Evolutionary conservation across 257 asterid species (phyloP).

Genomic region (Forsythia viridissima): DNA sequence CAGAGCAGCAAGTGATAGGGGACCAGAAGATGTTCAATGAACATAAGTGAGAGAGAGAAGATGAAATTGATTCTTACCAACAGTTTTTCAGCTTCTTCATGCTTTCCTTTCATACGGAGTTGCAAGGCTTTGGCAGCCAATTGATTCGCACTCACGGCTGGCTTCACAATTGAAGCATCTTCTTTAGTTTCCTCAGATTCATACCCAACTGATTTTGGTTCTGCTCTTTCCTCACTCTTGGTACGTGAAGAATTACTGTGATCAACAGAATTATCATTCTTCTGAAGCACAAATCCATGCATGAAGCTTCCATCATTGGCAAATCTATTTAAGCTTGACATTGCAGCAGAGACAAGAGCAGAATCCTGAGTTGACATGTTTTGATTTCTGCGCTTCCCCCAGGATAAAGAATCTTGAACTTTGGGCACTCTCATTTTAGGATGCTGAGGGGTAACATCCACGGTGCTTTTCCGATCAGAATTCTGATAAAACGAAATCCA

Average conservation of each 20-base stretch:
- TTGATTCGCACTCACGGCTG: slow-evolving; percentile 77
- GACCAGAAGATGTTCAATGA: background rate
- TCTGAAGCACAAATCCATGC: slow-evolving; percentile 42
- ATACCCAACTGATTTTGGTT: slow-evolving; percentile 28
- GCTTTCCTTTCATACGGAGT: slow-evolving; percentile 93
- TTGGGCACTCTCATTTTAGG: slow-evolving; percentile 83
- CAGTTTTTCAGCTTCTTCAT: slow-evolving; percentile 82
- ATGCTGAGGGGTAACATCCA: slow-evolving; percentile 41
- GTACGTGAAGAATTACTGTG: slow-evolving; percentile 32
- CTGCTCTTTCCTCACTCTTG: slow-evolving; percentile 32
- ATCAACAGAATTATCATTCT: slow-evolving; percentile 34
- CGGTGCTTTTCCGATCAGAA: slow-evolving; percentile 30
- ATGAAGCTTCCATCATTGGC: slow-evolving; percentile 78
- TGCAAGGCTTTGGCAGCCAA: slow-evolving; percentile 94
- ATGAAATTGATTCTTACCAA: slow-evolving; percentile 48
- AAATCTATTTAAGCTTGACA: slow-evolving; percentile 71
- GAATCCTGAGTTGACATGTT: slow-evolving; percentile 58
- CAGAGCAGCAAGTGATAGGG: background rate
- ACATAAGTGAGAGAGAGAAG: background rate
- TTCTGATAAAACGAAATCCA: slow-evolving; percentile 26
- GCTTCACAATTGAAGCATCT: slow-evolving; percentile 41
- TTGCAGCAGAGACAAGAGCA: slow-evolving; percentile 72
- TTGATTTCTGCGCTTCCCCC: slow-evolving; percentile 66
- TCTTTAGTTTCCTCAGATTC: slow-evolving; percentile 34
- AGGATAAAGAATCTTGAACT: slow-evolving; percentile 68